A percentile compares a stretch with the other conserved stretches of the same genome.
These are phyloP conservation scores for Cladorrhinum sp. DNA, from an alignment of 2,329 filamentous ascomycete species.

Conservation along the genomic window DNA sequence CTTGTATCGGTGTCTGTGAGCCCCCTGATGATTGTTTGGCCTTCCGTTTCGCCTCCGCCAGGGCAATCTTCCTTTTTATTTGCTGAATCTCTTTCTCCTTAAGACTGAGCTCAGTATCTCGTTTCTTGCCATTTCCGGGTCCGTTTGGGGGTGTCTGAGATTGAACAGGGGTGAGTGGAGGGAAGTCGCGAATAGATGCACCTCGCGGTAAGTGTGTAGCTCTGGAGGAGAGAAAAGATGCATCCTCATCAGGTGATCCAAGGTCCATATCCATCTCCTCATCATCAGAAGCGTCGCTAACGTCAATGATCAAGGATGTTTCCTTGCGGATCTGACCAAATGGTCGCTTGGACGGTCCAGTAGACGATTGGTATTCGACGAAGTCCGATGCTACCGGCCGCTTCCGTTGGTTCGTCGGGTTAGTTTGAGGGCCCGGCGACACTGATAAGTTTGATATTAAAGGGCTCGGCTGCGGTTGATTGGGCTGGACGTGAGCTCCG, in stretches of 20 bases:
- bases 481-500: background rate
- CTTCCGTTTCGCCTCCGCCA: constrained; percentile 55
- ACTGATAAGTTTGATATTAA: constrained; percentile 20
- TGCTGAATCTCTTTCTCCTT: constrained; percentile 60
- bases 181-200: constrained; percentile 43
- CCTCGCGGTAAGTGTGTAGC: constrained; percentile 35
- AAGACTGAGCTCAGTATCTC: constrained; percentile 41
- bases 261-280: constrained; percentile 68
- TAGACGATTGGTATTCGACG: constrained; percentile 49
- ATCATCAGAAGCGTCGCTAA: constrained; percentile 68
- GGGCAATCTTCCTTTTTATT: constrained; percentile 57
- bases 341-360: constrained; percentile 53
- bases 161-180: constrained; percentile 42
- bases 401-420: constrained; percentile 35
- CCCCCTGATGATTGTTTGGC: constrained; percentile 34
- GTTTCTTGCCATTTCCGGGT: constrained; percentile 34
- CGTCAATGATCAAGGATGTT: constrained; percentile 73
- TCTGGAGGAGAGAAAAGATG: constrained; percentile 34
- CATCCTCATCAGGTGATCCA: constrained; percentile 50
- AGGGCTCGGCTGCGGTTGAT: constrained; percentile 3
- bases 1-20: constrained; percentile 30
- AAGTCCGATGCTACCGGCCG: constrained; percentile 65
- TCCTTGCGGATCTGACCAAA: constrained; percentile 59
- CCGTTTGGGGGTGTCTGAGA: constrained; percentile 40
- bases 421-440: constrained; percentile 21